Evolutionary conservation across 495 filamentous ascomycete genomes (phyloP).

Genomic region (Lineolata rhizophorae): DNA sequence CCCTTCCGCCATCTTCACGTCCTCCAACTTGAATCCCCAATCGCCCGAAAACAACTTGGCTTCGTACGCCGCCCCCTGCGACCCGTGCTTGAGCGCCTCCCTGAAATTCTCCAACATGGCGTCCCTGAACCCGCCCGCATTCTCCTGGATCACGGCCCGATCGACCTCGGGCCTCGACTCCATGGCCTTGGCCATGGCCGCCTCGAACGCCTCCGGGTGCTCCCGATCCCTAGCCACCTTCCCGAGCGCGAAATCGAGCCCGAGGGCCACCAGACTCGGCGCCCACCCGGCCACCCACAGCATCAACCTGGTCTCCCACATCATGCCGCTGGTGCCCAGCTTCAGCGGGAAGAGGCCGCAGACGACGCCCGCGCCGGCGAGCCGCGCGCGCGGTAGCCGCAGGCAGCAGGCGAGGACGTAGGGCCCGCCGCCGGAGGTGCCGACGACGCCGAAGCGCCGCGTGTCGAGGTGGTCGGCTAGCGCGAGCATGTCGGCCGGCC

Average conservation of each 20-base stretch:
- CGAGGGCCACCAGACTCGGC: slow-evolving; percentile 1
- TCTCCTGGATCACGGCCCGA: slow-evolving; percentile 1
- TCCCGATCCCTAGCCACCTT: slow-evolving; percentile 4
- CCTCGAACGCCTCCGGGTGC: too few species aligned
- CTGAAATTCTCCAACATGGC: not conserved
- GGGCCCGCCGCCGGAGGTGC: slow-evolving; percentile 24
- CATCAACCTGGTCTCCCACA: slow-evolving; percentile 1
- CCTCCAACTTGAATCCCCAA: slow-evolving; percentile 19
- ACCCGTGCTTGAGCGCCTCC: slow-evolving; percentile 16
- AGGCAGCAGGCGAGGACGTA: slow-evolving; percentile 25
- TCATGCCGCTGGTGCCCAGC: slow-evolving; percentile 11
- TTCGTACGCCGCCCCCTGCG: slow-evolving; percentile 11
- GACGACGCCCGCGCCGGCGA: slow-evolving; percentile 18
- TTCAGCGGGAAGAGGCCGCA: slow-evolving; percentile 17
- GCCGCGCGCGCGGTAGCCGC: slow-evolving; percentile 13
- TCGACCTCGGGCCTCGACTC: slow-evolving; percentile 6
- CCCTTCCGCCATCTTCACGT: too few species aligned
- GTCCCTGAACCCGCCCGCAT: not conserved
- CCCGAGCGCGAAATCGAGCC: slow-evolving; percentile 2
- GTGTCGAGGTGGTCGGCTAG: slow-evolving; percentile 19
- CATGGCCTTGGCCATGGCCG: slow-evolving; percentile 4
- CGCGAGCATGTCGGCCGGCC: slow-evolving; percentile 19
- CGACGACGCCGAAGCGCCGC: slow-evolving; percentile 21
- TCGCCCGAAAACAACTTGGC: slow-evolving; percentile 11
- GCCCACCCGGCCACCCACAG: slow-evolving; percentile 2